Conservation (phyloP, 257 asterid genomes). For the Salvia hispanica region DNA sequence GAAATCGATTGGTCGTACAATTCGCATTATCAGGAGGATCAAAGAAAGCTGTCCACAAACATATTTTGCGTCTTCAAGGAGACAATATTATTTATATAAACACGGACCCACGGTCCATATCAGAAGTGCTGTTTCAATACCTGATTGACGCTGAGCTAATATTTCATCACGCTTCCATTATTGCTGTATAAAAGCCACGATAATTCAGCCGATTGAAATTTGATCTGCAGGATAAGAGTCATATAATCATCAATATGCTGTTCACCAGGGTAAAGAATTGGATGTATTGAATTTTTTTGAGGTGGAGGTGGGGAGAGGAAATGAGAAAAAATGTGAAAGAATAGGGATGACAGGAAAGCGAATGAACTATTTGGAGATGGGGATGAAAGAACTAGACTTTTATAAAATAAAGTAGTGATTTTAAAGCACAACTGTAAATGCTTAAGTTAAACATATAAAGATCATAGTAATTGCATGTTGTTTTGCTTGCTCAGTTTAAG, state of each 20-base stretch:
- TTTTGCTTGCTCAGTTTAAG: background rate
- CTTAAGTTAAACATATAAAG: slow-evolving; percentile 15
- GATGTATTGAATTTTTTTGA: background rate
- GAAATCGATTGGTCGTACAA: background rate
- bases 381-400: background rate
- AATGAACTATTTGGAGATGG: slow-evolving; percentile 3
- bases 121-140: slow-evolving; percentile 40
- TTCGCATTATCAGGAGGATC: background rate
- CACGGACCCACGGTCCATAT: background rate
- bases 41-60: background rate
- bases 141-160: slow-evolving; percentile 84
- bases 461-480: background rate
- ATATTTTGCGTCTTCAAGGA: background rate
- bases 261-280: background rate
- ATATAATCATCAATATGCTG: slow-evolving; percentile 9
- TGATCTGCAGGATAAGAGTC: slow-evolving; percentile 56
- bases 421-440: background rate
- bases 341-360: background rate
- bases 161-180: slow-evolving; percentile 94
- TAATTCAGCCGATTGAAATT: slow-evolving; percentile 83
- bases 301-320: background rate
- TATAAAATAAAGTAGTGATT: slow-evolving; percentile 9
- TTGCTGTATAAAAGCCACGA: slow-evolving; percentile 74
- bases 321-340: slow-evolving; percentile 3
- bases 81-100: background rate